A percentile compares a stretch with the other conserved stretches of the same genome.
phyloP scores from a whole-genome alignment of 495 filamentous ascomycete genomes.

The Sordaria brevicollis region DNA sequence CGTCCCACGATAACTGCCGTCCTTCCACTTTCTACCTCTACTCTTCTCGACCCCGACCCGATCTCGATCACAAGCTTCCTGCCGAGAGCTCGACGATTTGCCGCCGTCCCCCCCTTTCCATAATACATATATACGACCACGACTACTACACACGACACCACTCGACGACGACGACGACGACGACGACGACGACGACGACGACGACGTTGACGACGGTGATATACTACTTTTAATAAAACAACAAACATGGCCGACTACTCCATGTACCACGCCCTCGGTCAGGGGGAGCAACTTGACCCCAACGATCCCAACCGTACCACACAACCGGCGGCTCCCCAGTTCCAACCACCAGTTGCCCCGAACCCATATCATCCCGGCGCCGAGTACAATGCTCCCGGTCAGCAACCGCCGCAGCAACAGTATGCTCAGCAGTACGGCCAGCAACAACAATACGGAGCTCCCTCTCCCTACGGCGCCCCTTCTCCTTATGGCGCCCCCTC shows the following conservation, averaged over 20 bases:
- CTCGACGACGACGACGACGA: background rate
- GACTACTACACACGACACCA: background rate
- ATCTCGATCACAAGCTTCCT: background rate
- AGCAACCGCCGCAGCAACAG: constrained; percentile 16
- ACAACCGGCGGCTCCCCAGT: constrained; percentile 50
- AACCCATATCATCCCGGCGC: constrained; percentile 55
- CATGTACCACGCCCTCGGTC: constrained; percentile 66
- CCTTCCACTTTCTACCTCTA: background rate
- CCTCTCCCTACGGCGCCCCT: constrained; percentile 21
- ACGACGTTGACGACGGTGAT: background rate
- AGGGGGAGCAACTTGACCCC: constrained; percentile 50
- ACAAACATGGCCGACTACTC: constrained; percentile 59
- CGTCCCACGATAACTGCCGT: background rate
- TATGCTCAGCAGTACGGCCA: constrained; percentile 23
- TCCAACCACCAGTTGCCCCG: constrained; percentile 37
- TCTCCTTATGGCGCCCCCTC: constrained; percentile 18
- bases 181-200: background rate
- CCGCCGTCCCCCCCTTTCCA: background rate
- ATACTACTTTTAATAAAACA: background rate
- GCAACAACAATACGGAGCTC: constrained; percentile 19
- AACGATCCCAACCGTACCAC: constrained; percentile 47
- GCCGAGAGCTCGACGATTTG: background rate
- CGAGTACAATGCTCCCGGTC: constrained; percentile 24
- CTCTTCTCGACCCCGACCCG: background rate
- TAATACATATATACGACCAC: background rate